phyloP scores from a whole-genome alignment of 257 asterid genomes.

The Ligustrum vulgare region DNA sequence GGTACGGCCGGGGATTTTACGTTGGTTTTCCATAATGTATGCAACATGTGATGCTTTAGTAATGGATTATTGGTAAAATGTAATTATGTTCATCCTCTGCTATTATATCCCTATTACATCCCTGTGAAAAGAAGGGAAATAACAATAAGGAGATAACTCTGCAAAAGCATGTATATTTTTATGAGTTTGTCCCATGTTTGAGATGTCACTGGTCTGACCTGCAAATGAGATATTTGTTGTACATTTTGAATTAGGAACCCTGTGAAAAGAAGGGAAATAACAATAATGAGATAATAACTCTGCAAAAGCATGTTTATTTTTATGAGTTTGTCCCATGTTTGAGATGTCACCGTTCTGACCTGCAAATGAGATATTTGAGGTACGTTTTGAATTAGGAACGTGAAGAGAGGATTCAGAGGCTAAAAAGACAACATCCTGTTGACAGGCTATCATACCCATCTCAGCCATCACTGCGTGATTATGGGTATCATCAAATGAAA shows the following conservation, averaged over 20 bases:
- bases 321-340: neutral
- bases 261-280: neutral
- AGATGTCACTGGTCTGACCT: conserved; percentile 6
- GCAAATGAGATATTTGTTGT: no score
- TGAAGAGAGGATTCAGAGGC: conserved; percentile 74
- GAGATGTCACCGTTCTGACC: conserved; percentile 6
- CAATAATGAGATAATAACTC: conserved; percentile 8
- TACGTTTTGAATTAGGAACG: conserved; percentile 66
- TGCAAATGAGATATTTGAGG: conserved; percentile 11
- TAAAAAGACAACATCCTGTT: conserved; percentile 66
- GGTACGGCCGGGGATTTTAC: neutral
- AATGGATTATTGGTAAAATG: neutral
- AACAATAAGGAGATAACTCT: conserved; percentile 11
- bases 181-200: neutral
- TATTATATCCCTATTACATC: neutral
- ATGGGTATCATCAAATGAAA: conserved; percentile 58
- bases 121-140: neutral
- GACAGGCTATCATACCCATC: conserved; percentile 59
- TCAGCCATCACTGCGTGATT: conserved; percentile 54
- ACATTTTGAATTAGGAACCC: no score
- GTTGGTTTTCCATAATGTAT: neutral
- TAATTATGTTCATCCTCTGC: neutral
- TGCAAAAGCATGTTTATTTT: conserved; percentile 10
- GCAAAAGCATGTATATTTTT: conserved; percentile 10
- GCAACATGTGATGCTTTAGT: neutral